A percentile compares a stretch with the other conserved stretches of the same genome.
phyloP scores from a whole-genome alignment of 352 stramenopile genomes.

The Pythium pyrilobum region DNA sequence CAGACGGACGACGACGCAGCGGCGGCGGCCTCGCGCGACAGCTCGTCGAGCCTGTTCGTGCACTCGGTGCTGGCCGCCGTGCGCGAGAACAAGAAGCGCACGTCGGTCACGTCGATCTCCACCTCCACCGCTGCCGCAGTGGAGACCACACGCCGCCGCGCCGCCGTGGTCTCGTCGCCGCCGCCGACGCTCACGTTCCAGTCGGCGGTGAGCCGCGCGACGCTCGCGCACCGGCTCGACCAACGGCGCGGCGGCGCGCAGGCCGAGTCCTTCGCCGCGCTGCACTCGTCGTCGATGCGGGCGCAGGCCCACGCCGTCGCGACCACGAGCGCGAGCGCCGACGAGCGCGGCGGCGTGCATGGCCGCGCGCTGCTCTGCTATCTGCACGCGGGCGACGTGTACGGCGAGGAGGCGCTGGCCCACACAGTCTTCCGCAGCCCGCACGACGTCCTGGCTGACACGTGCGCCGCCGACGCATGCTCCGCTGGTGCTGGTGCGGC shows the following conservation, averaged over 20 bases:
- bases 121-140: not conserved
- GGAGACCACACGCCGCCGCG: not conserved
- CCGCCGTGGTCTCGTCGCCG: too few species aligned
- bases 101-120: not conserved
- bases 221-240: conserved; percentile 11
- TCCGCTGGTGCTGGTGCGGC: not conserved
- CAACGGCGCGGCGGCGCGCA: not conserved
- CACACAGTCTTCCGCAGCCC: conserved; percentile 4
- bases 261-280: not conserved
- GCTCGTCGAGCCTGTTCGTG: conserved; percentile 22
- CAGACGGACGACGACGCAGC: not conserved
- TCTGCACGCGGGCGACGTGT: conserved; percentile 38
- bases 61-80: conserved; percentile 49
- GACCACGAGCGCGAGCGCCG: not conserved
- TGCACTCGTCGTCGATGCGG: not conserved
- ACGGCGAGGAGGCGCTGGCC: conserved; percentile 43
- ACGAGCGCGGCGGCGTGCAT: not conserved
- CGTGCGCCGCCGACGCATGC: not conserved
- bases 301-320: not conserved
- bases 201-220: conserved; percentile 7
- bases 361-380: conserved; percentile 32
- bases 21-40: not conserved
- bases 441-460: conserved; percentile 24
- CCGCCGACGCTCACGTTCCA: conserved; percentile 10
- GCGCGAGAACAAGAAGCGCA: conserved; percentile 20